Conservation (phyloP, 176 grass and related monocot genomes). For the Musa acuminata region DNA sequence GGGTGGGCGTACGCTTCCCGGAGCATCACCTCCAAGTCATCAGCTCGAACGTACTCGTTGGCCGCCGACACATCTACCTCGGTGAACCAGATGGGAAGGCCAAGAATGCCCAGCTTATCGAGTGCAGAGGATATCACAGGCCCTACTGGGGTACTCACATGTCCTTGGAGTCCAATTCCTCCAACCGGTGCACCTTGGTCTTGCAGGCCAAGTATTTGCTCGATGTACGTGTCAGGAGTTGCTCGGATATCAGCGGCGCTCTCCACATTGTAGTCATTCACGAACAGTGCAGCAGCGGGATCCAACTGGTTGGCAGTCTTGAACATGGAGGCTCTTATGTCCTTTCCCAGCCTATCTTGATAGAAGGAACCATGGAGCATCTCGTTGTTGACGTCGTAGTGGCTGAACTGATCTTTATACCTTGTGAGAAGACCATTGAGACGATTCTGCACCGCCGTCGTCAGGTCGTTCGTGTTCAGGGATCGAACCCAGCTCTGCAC, state of each 20-base stretch:
- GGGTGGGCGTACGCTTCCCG: conserved; percentile 85
- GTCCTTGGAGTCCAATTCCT: conserved; percentile 58
- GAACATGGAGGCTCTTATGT: conserved; percentile 51
- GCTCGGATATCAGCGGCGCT: conserved; percentile 40
- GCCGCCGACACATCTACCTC: conserved; percentile 73
- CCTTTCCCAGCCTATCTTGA: conserved; percentile 67
- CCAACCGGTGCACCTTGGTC: conserved; percentile 62
- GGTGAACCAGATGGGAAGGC: conserved; percentile 86
- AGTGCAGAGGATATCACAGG: conserved; percentile 39
- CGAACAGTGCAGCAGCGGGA: conserved; percentile 61
- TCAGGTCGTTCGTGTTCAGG: conserved; percentile 40
- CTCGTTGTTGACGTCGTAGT: conserved; percentile 92
- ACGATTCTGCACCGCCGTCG: conserved; percentile 39
- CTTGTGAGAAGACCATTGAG: conserved; percentile 47
- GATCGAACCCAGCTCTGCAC: conserved; percentile 69
- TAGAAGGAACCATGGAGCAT: conserved; percentile 95
- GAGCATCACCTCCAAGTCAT: conserved; percentile 78
- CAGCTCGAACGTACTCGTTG: conserved; percentile 69
- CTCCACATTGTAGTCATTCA: conserved; percentile 94
- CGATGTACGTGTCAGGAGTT: conserved; percentile 51
- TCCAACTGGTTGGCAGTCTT: conserved; percentile 48
- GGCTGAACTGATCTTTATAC: conserved; percentile 73
- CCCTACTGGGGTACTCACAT: conserved; percentile 48
- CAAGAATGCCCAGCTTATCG: conserved; percentile 46
- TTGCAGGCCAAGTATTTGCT: conserved; percentile 61